phyloP scores from a whole-genome alignment of 2,329 filamentous ascomycete genomes.

The Claviceps citrina region DNA sequence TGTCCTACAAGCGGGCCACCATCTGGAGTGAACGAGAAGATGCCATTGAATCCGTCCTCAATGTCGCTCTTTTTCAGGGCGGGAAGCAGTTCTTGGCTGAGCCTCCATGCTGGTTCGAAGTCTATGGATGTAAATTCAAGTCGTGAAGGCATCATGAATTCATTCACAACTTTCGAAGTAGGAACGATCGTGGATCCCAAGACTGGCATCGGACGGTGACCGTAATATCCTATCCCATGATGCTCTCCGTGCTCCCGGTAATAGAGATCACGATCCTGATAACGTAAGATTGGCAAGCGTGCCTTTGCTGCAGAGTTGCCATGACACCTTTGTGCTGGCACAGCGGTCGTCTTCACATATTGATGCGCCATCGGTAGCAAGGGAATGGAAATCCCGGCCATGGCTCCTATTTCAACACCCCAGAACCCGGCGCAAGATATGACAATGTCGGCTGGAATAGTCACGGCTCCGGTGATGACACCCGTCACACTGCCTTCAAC shows the following conservation, averaged over 20 bases:
- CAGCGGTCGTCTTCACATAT: slow-evolving; percentile 44
- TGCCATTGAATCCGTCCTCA: slow-evolving; percentile 47
- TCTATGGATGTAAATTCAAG: slow-evolving; percentile 43
- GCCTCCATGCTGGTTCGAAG: slow-evolving; percentile 44
- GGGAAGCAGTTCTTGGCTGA: slow-evolving; percentile 39
- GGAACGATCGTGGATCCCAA: slow-evolving; percentile 36
- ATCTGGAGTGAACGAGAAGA: slow-evolving; percentile 52
- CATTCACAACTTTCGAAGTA: slow-evolving; percentile 37
- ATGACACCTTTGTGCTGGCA: slow-evolving; percentile 27
- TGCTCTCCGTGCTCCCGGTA: slow-evolving; percentile 49
- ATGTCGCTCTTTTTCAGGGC: slow-evolving; percentile 34
- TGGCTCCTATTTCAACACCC: slow-evolving; percentile 48
- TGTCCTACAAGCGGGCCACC: slow-evolving; percentile 44
- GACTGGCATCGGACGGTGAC: slow-evolving; percentile 45
- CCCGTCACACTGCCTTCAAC: slow-evolving; percentile 36
- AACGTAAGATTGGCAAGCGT: slow-evolving; percentile 40
- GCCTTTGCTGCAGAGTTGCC: slow-evolving; percentile 30
- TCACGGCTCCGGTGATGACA: slow-evolving; percentile 33
- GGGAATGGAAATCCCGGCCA: slow-evolving; percentile 42
- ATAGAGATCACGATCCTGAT: slow-evolving; percentile 50
- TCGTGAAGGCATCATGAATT: slow-evolving; percentile 48
- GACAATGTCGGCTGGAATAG: slow-evolving; percentile 41
- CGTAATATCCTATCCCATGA: slow-evolving; percentile 49
- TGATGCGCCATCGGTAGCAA: slow-evolving; percentile 47
- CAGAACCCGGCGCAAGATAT: slow-evolving; percentile 51